These are phyloP conservation scores for Chamaecrista fasciculata DNA, from an alignment of 306 rosid species.

Conservation along the genomic window DNA sequence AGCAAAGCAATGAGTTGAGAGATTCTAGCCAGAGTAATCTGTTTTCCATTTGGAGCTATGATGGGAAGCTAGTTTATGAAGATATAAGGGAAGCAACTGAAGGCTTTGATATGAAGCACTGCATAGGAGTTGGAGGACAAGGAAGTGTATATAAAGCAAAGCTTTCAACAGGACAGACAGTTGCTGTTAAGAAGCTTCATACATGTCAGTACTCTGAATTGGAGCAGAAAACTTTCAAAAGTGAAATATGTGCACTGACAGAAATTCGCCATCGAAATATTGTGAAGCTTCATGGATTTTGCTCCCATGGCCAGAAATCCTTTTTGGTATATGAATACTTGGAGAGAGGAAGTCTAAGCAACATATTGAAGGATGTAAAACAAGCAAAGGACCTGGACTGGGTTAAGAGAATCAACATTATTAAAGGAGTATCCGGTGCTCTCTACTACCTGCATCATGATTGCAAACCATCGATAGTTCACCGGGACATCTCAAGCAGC, in stretches of 20 bases:
- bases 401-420: neutral
- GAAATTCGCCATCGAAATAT: slow-evolving; percentile 4
- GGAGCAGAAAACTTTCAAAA: neutral
- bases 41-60: slow-evolving; percentile 21
- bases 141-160: slow-evolving; percentile 42
- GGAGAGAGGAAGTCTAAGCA: slow-evolving; percentile 40
- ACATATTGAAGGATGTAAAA: slow-evolving; percentile 8
- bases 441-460: slow-evolving; percentile 7
- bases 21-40: neutral
- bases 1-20: neutral
- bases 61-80: slow-evolving; percentile 30
- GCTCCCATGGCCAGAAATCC: neutral
- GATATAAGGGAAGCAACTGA: slow-evolving; percentile 41
- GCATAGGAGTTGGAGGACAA: slow-evolving; percentile 38
- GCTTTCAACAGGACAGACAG: slow-evolving; percentile 26
- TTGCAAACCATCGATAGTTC: neutral
- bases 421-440: slow-evolving; percentile 15
- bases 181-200: slow-evolving; percentile 45
- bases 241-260: neutral
- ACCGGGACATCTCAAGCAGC: slow-evolving; percentile 34
- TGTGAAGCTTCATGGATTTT: slow-evolving; percentile 3
- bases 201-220: slow-evolving; percentile 6
- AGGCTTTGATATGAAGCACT: slow-evolving; percentile 27
- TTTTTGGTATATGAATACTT: slow-evolving; percentile 21
- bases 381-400: neutral